phyloP scores from a whole-genome alignment of 139 green algal genomes.

The Tetradesmus lagerheimii region DNA sequence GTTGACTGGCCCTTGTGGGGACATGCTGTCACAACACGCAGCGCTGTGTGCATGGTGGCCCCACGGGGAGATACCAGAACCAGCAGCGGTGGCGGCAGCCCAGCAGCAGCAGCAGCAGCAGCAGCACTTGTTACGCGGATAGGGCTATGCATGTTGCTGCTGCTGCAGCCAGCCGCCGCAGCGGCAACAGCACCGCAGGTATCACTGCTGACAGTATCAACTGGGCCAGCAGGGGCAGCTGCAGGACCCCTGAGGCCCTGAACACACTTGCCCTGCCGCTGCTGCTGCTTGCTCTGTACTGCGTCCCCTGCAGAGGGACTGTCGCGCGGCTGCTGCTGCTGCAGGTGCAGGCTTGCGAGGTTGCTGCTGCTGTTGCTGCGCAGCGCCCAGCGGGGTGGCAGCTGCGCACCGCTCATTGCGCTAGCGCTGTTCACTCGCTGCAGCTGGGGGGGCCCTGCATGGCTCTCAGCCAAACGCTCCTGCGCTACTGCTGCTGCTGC shows the following conservation, averaged over 20 bases:
- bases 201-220: background rate
- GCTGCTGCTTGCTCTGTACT: background rate
- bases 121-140: background rate
- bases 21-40: constrained; percentile 7
- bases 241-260: background rate
- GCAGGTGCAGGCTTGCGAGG: background rate
- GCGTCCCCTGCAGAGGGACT: background rate
- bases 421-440: constrained; percentile 3
- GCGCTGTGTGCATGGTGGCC: background rate
- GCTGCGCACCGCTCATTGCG: background rate
- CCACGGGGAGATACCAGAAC: background rate
- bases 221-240: background rate
- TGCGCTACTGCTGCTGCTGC: background rate
- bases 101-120: background rate
- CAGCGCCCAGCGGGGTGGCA: constrained; percentile 1
- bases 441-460: background rate
- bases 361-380: constrained; percentile 14
- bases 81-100: background rate
- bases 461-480: background rate
- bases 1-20: background rate
- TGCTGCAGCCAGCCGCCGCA: background rate
- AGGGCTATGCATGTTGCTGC: background rate
- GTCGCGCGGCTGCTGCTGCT: constrained; percentile 24
- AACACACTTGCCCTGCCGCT: background rate
- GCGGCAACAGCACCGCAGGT: too few relatives aligned